Evolutionary conservation across 2,329 filamentous ascomycete species (phyloP).

Genomic region (Byssothecium circinans): DNA sequence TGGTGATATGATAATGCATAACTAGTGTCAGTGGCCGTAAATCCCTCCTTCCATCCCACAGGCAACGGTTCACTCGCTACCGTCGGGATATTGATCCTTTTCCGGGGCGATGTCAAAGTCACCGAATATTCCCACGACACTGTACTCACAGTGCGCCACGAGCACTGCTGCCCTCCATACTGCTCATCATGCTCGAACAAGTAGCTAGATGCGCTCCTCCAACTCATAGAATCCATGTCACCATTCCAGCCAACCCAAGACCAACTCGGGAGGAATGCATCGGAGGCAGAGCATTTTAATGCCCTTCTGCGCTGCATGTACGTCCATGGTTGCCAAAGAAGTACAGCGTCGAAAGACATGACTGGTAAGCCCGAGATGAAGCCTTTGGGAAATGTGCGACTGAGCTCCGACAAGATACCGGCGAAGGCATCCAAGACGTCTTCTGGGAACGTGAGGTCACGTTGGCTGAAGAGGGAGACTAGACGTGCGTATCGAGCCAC

Average conservation of each 20-base stretch:
- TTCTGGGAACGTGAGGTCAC: constrained; percentile 19
- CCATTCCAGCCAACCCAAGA: constrained; percentile 17
- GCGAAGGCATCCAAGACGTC: constrained; percentile 23
- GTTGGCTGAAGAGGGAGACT: constrained; percentile 13
- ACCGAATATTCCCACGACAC: constrained; percentile 13
- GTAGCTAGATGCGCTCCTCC: constrained; percentile 18
- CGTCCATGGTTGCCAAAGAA: constrained; percentile 21
- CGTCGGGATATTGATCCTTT: neutral
- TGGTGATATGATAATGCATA: constrained; percentile 7
- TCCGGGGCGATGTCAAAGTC: neutral
- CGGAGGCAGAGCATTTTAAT: neutral
- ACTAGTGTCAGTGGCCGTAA: neutral
- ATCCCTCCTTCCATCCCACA: neutral
- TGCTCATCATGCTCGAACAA: constrained; percentile 5
- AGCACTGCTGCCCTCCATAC: constrained; percentile 7
- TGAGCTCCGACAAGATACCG: constrained; percentile 13
- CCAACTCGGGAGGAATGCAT: constrained; percentile 11
- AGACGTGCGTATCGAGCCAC: constrained; percentile 13
- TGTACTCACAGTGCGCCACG: constrained; percentile 14
- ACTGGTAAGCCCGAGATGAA: constrained; percentile 23
- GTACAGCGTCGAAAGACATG: constrained; percentile 22
- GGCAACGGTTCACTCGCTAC: neutral
- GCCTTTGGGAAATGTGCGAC: constrained; percentile 11
- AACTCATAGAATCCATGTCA: constrained; percentile 16
- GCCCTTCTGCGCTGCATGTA: constrained; percentile 7